Evolutionary conservation across 257 asterid genomes (phyloP).

Genomic region (Solanum chiquidenum): DNA sequence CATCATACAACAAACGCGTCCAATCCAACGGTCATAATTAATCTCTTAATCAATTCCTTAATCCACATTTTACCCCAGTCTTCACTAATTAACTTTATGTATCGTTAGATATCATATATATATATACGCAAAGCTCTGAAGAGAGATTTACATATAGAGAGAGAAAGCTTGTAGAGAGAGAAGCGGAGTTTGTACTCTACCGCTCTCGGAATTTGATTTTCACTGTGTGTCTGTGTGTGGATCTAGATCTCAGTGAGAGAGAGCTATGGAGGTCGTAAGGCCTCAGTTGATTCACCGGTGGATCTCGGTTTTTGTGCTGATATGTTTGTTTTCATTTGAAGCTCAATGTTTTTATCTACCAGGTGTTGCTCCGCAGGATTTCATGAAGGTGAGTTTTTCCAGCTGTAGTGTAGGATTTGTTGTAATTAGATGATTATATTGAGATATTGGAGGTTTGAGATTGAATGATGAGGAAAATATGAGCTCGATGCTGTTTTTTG

Average conservation of each 20-base stretch:
- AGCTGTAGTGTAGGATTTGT: background rate
- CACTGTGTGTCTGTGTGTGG: background rate
- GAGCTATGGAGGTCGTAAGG: slow-evolving; percentile 37
- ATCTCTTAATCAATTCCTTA: background rate
- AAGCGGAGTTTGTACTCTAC: slow-evolving; percentile 7
- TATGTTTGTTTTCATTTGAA: slow-evolving; percentile 26
- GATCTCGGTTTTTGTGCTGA: slow-evolving; percentile 17
- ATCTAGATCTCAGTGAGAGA: background rate
- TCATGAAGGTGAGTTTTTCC: slow-evolving; percentile 29
- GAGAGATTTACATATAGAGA: background rate
- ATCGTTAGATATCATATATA: background rate
- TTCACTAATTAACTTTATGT: background rate
- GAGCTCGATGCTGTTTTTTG: background rate
- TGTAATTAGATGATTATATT: background rate
- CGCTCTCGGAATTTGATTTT: slow-evolving; percentile 4
- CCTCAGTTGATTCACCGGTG: slow-evolving; percentile 18
- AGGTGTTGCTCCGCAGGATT: slow-evolving; percentile 92
- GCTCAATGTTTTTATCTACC: slow-evolving; percentile 68
- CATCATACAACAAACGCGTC: background rate
- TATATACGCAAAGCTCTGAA: background rate
- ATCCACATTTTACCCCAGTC: background rate
- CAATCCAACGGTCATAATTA: background rate
- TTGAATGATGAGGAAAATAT: background rate
- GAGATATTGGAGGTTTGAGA: background rate
- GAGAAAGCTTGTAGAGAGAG: background rate